A percentile compares a stretch with the other conserved stretches of the same genome.
Conservation (phyloP, 495 filamentous ascomycete species). For the Cercophora sp. region DNA sequence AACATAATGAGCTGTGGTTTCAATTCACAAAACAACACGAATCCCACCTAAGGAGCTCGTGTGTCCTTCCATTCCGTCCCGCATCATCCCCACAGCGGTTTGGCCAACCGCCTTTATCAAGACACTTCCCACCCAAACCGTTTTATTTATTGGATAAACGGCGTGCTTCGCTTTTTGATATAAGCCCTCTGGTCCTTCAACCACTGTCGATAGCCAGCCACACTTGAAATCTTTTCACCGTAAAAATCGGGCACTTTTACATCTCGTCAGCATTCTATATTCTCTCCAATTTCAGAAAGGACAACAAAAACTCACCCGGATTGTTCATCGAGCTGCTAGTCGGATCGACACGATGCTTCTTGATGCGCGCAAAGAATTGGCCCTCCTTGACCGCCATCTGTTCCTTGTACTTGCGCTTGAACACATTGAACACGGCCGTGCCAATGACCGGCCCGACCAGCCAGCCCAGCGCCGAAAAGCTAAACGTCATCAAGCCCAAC, state of each 20-base stretch:
- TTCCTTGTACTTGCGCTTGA: slow-evolving; percentile 59
- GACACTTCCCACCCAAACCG: too few relatives aligned
- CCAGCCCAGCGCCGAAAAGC: slow-evolving; percentile 76
- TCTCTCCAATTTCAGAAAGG: neutral
- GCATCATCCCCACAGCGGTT: too few relatives aligned
- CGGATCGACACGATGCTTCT: slow-evolving; percentile 86
- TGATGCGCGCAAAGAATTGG: slow-evolving; percentile 84
- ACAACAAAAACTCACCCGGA: slow-evolving; percentile 48
- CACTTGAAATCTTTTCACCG: slow-evolving; percentile 93
- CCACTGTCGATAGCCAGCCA: slow-evolving; percentile 88
- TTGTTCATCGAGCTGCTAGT: slow-evolving; percentile 50
- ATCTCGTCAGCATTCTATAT: slow-evolving; percentile 7
- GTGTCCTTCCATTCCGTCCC: too few relatives aligned
- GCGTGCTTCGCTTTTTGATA: slow-evolving; percentile 76
- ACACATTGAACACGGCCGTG: slow-evolving; percentile 65
- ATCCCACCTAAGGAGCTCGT: too few relatives aligned
- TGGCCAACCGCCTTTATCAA: too few relatives aligned
- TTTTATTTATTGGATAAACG: slow-evolving; percentile 36
- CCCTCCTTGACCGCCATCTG: slow-evolving; percentile 82
- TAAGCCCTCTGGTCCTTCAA: slow-evolving; percentile 97
- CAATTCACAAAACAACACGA: too few relatives aligned
- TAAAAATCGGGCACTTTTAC: slow-evolving; percentile 59
- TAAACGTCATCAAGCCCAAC: slow-evolving; percentile 69
- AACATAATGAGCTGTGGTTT: neutral
- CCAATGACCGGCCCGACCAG: slow-evolving; percentile 78